These are phyloP conservation scores for Ogataea hybrid DNA, from an alignment of 1,139 yeast genomes.

Conservation along the genomic window DNA sequence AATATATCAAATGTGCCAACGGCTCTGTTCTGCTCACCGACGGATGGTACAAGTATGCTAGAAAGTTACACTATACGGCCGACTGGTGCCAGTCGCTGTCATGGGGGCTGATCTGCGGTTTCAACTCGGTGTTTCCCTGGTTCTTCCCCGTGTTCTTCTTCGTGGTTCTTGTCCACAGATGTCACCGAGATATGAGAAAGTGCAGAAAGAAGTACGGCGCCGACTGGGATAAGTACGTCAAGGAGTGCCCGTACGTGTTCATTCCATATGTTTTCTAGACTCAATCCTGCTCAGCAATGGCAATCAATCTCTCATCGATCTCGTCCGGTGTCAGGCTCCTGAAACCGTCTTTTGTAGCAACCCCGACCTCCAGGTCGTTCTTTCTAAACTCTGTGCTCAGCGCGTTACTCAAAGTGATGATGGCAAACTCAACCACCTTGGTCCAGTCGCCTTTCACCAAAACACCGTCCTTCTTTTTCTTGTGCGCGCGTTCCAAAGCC, in stretches of 20 bases:
- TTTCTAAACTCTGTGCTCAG: conserved; percentile 92
- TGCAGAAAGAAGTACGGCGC: conserved; percentile 86
- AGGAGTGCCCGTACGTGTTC: conserved; percentile 88
- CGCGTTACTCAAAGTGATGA: conserved; percentile 78
- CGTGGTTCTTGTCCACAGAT: conserved; percentile 83
- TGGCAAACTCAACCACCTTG: conserved; percentile 85
- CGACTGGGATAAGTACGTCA: conserved; percentile 86
- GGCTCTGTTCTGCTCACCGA: conserved; percentile 85
- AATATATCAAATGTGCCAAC: conserved; percentile 75
- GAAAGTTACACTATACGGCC: conserved; percentile 94
- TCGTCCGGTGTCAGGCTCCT: conserved; percentile 75
- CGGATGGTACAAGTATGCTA: conserved; percentile 92
- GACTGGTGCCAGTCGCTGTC: conserved; percentile 84
- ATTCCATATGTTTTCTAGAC: conserved; percentile 76
- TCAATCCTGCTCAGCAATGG: conserved; percentile 94
- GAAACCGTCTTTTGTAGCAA: conserved; percentile 72
- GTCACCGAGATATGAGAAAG: conserved; percentile 79
- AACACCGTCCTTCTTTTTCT: conserved; percentile 43
- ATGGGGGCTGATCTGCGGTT: conserved; percentile 93
- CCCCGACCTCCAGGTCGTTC: conserved; percentile 90
- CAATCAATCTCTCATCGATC: conserved; percentile 88
- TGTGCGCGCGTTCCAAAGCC: conserved; percentile 85
- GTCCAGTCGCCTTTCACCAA: conserved; percentile 83
- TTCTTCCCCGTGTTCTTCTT: conserved; percentile 92
- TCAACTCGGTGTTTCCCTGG: conserved; percentile 88